Percentiles rank a stretch among this genome's conserved stretches.
phyloP scores from a whole-genome alignment of 2,329 filamentous ascomycete species.

The Alternaria ventricosa region DNA sequence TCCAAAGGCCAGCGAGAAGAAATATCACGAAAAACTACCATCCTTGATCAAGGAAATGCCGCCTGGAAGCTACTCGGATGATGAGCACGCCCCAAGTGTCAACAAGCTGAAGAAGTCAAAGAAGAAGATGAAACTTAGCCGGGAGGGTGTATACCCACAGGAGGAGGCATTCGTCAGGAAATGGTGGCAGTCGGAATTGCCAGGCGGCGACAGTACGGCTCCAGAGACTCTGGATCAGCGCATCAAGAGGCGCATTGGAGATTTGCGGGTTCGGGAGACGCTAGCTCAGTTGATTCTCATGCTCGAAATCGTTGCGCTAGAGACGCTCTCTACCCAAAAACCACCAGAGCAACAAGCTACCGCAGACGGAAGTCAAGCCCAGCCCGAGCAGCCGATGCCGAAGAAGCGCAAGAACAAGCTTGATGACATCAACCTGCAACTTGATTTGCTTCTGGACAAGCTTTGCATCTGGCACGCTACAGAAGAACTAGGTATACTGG shows the following conservation, averaged over 20 bases:
- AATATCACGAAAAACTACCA: slow-evolving; percentile 75
- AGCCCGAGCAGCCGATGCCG: slow-evolving; percentile 21
- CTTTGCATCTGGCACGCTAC: slow-evolving; percentile 86
- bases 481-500: slow-evolving; percentile 60
- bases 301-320: slow-evolving; percentile 76
- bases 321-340: slow-evolving; percentile 54
- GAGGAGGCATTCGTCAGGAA: slow-evolving; percentile 70
- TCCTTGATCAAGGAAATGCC: slow-evolving; percentile 66
- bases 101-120: slow-evolving; percentile 48
- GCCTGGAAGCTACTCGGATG: slow-evolving; percentile 51
- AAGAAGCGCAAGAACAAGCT: slow-evolving; percentile 64
- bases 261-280: slow-evolving; percentile 76
- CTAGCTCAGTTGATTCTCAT: slow-evolving; percentile 82
- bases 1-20: slow-evolving; percentile 75
- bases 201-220: slow-evolving; percentile 41
- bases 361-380: slow-evolving; percentile 26
- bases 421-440: slow-evolving; percentile 68
- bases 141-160: slow-evolving; percentile 70
- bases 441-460: slow-evolving; percentile 78
- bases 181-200: slow-evolving; percentile 69
- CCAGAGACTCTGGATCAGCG: slow-evolving; percentile 55
- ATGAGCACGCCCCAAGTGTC: slow-evolving; percentile 46
- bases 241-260: slow-evolving; percentile 67
- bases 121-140: slow-evolving; percentile 64
- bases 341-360: slow-evolving; percentile 23